These are phyloP conservation scores for Eutypa lata DNA, from an alignment of 2,329 filamentous ascomycete species.

Conservation along the genomic window DNA sequence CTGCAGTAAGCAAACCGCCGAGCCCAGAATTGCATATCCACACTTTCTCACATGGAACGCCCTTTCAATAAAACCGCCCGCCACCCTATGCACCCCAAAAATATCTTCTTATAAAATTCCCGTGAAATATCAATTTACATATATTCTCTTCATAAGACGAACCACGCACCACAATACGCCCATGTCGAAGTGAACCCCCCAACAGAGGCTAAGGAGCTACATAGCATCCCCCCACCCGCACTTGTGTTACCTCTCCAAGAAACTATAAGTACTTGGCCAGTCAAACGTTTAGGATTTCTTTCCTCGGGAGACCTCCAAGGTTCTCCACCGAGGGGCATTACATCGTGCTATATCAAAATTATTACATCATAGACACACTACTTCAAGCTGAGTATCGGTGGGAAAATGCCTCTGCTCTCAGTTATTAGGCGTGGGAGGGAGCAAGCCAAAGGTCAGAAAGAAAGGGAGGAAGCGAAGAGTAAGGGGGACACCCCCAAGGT, in stretches of 20 bases:
- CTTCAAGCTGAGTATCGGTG: neutral
- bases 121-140: neutral
- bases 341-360: neutral
- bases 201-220: too few relatives aligned
- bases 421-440: constrained; percentile 50
- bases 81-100: neutral
- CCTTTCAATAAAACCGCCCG: neutral
- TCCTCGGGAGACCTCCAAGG: too few relatives aligned
- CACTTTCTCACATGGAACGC: neutral
- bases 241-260: too few relatives aligned
- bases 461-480: constrained; percentile 45
- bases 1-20: neutral
- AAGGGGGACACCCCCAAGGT: constrained; percentile 38
- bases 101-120: neutral
- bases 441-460: constrained; percentile 52
- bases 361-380: neutral
- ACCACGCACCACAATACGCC: too few relatives aligned
- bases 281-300: too few relatives aligned
- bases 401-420: constrained; percentile 56
- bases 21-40: neutral
- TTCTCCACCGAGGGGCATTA: neutral
- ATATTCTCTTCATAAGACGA: neutral
- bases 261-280: too few relatives aligned
- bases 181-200: too few relatives aligned
- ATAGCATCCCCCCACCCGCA: too few relatives aligned